Evolutionary conservation across 140 eudicot genomes (phyloP), one percentile per base, ranked within the genome.

Genomic region (Bidens hawaiensis): DNA sequence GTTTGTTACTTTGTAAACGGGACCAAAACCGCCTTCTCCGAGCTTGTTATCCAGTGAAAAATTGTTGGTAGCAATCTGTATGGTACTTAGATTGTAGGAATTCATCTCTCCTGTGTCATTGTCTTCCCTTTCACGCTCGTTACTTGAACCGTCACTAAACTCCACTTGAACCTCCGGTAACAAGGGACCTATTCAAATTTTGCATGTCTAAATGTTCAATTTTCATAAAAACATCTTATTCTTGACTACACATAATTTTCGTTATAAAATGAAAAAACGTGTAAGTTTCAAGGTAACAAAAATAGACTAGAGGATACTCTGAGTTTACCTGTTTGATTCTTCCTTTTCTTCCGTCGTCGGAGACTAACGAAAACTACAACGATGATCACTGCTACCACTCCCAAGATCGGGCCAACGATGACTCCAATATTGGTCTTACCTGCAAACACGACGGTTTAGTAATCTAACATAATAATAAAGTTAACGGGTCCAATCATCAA

Each of bases 1-100:
- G 19, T 47, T 5, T 1, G 10, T 60, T 73, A 78, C 84, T 78
- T 40, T 70, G 16, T 79, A 79, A 52, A 79, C 81, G 0, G 67
- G 74, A 46, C 84, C 84, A 66, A 79, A 79, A 43, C 84, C 84
- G 27, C 84, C 84, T 62, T 79, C 68, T 8, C 85, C 85, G 6
- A 79, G 74, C 58, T 79, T 79, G 43, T 75, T 75, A 23, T 67
- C 65, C 4, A 16, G 7, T 0, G 78, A 71, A 24, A 51, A 51
- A 51, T 21, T 51, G 19, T 51, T 51, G 33, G 58, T 51, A 5
- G 85, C 85, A 28, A 34, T 53, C 38, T 21, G 62, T 5, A 79
- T 49, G 2, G 69, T 41, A 17, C 42, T 28, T 26, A 79, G 62
- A 24, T 6, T 14, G 25, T 45, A 69, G 15, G 43, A 36, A 36